Evolutionary conservation across 805 yeast species (phyloP).

Genomic region (Torulaspora franciscae): DNA sequence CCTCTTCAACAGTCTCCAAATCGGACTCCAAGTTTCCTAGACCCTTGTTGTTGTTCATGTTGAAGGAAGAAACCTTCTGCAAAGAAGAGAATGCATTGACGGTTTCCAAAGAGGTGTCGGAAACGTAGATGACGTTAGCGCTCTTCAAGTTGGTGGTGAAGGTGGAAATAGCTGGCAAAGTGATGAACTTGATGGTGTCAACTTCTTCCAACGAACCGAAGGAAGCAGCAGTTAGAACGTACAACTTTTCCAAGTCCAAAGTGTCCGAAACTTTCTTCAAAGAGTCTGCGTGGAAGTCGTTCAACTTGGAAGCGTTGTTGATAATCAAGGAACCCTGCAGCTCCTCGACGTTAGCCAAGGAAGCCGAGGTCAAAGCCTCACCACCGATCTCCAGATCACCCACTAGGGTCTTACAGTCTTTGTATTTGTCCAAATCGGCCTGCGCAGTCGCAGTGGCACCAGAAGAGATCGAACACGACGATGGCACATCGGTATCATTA

Average conservation of each 20-base stretch:
- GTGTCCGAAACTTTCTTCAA: conserved; percentile 70
- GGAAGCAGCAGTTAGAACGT: conserved; percentile 60
- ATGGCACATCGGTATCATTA: conserved; percentile 47
- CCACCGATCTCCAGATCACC: conserved; percentile 76
- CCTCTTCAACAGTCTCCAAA: conserved; percentile 66
- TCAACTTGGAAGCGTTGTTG: conserved; percentile 58
- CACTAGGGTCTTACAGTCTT: conserved; percentile 70
- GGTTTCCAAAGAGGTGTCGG: conserved; percentile 67
- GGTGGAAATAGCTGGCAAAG: conserved; percentile 75
- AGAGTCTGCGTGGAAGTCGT: conserved; percentile 69
- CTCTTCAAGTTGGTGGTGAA: conserved; percentile 70
- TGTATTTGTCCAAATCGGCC: conserved; percentile 65
- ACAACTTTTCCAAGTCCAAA: conserved; percentile 57
- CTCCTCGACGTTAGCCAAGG: conserved; percentile 69
- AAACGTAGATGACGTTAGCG: conserved; percentile 63
- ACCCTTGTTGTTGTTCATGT: conserved; percentile 87
- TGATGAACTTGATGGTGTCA: conserved; percentile 72
- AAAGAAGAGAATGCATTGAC: conserved; percentile 58
- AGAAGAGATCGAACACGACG: conserved; percentile 59
- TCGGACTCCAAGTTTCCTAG: conserved; percentile 68
- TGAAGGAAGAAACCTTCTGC: conserved; percentile 47
- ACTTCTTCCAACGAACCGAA: conserved; percentile 78
- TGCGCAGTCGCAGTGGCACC: conserved; percentile 73
- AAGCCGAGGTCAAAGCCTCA: conserved; percentile 50
- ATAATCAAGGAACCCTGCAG: conserved; percentile 72